Evolutionary conservation across 768 basidiomycete species (phyloP), one percentile per base, ranked within the genome.

Genomic region (Termitomyces sp.): DNA sequence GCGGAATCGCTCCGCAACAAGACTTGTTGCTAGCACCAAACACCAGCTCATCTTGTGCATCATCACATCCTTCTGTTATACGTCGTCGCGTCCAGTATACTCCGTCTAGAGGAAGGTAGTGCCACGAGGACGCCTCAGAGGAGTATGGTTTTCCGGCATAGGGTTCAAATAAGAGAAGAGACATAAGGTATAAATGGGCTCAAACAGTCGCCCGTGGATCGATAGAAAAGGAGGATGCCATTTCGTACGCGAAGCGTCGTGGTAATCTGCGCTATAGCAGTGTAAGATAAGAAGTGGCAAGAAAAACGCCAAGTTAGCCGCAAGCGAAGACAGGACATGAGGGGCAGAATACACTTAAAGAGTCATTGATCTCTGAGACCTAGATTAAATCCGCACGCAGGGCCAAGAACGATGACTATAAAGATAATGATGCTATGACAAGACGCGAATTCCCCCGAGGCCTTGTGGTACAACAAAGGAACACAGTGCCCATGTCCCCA

Each of bases 121-220:
- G 61, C 66, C 60, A 50, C 58, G 37, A 46, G 54, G 59, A 61
- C 51, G 61, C 57, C 56, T 63, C 62, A 42, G 64, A 56, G 57
- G 52, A 56, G 60, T 35, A 59, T 56, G 55, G 57, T 51, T 49
- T 40, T 43, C 52, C 42, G 60, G 60, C 60, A 42, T 14, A 46
- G 11, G 23, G n/a, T 25, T n/a, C 21, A 27, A 52, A 52, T 7
- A 41, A 44, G 41, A 25, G 39, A 51, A 21, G 40, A 6, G 34
- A n/a, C 16, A 35, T 0, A 34, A 21, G 4, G 27, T 39, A 35
- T 39, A n/a, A 43, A 8, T 34, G 10, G 9, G 25, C 56, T 35
- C 8, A 42, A 42, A 14, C 27, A 51, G 21, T 28, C n/a, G 21
- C 25, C n/a, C 28, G 14, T 5, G 27, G 37, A 34, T 30, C 37